phyloP scores from a whole-genome alignment of 371 early-diverging fungal genomes.

The Mucor piriformis region DNA sequence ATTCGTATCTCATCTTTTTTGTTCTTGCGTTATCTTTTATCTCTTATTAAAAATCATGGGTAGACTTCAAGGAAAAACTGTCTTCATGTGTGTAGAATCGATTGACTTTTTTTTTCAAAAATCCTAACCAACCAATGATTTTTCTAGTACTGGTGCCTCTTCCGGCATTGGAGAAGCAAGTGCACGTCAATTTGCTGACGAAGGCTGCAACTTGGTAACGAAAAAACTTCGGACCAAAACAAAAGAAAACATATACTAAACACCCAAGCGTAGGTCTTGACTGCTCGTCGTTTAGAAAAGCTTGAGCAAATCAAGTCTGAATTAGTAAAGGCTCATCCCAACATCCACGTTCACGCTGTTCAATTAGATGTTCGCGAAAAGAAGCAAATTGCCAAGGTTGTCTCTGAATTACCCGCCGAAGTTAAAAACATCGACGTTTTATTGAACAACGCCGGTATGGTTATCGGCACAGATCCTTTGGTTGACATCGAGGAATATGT shows the following conservation, averaged over 20 bases:
- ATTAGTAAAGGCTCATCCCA: constrained; percentile 55
- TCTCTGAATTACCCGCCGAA: constrained; percentile 58
- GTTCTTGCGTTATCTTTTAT: too few species aligned
- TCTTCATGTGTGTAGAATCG: constrained; percentile 49
- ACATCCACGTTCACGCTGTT: constrained; percentile 60
- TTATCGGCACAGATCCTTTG: constrained; percentile 81
- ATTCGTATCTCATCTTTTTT: too few species aligned
- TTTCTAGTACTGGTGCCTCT: constrained; percentile 85
- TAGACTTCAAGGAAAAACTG: constrained; percentile 58
- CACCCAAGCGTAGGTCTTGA: constrained; percentile 67
- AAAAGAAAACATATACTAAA: not conserved
- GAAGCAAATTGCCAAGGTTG: constrained; percentile 56
- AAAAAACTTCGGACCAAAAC: not conserved
- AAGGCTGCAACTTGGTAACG: constrained; percentile 76
- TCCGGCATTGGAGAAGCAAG: constrained; percentile 90
- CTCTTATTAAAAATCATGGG: too few species aligned
- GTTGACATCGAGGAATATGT: constrained; percentile 62
- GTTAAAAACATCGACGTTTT: constrained; percentile 74
- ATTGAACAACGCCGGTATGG: constrained; percentile 77
- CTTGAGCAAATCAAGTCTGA: constrained; percentile 62
- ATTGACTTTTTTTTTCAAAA: too few species aligned
- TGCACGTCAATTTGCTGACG: constrained; percentile 85
- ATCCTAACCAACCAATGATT: too few species aligned
- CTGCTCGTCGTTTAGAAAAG: constrained; percentile 80
- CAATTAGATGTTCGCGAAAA: constrained; percentile 78